Conservation (phyloP, 352 stramenopile species). For the Pythium myriotylum region DNA sequence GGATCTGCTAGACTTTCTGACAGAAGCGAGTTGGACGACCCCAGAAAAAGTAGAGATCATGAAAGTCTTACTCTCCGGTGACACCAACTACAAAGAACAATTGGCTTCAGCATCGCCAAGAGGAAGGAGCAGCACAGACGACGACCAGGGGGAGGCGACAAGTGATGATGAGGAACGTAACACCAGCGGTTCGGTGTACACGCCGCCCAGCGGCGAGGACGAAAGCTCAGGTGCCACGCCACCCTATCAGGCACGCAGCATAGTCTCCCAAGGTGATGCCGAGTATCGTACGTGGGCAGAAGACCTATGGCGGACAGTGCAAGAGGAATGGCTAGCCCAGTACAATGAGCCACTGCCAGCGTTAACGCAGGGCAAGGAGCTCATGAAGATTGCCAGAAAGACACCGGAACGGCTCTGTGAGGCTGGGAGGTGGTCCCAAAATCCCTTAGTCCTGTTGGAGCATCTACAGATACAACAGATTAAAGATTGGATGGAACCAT, state of each 20-base stretch:
- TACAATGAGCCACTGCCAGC: neutral
- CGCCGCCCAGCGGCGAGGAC: neutral
- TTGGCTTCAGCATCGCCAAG: neutral
- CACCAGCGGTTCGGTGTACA: neutral
- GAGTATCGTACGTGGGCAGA: slow-evolving; percentile 1
- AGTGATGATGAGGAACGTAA: neutral
- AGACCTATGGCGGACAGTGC: neutral
- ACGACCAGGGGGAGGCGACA: neutral
- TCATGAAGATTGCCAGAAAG: neutral
- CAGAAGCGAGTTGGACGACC: neutral
- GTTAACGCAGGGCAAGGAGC: neutral
- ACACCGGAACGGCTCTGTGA: neutral
- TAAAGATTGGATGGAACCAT: neutral
- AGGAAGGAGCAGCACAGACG: too few species aligned
- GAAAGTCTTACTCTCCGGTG: neutral
- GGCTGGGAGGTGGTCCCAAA: neutral
- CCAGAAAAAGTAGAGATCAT: slow-evolving; percentile 1
- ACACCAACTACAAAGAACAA: neutral
- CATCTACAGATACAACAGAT: neutral
- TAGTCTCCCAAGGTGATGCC: neutral
- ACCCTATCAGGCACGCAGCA: neutral
- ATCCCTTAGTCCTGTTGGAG: neutral
- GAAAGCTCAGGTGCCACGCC: neutral
- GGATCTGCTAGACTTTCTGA: slow-evolving; percentile 3
- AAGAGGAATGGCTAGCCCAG: neutral